Evolutionary conservation across 495 filamentous ascomycete species (phyloP), one percentile per base, ranked within the genome.

Genomic region (Tuber brumale): DNA sequence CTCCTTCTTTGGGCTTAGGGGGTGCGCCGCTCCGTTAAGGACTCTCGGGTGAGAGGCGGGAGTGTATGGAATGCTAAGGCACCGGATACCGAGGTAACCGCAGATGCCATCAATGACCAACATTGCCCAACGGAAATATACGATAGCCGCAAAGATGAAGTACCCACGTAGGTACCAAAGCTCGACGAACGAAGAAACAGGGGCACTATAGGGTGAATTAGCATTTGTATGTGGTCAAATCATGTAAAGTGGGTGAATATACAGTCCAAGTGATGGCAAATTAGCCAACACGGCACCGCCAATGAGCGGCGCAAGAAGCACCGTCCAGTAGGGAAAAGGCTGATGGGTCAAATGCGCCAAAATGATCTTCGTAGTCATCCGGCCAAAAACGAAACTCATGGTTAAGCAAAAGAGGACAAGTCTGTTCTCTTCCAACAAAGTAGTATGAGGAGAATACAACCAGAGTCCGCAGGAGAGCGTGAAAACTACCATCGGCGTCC

Each of bases 291-390:
- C 80, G 39, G 94, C 94, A 43, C 96, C 95, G 10, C 91, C 91
- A 57, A 98, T 86, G 27, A 99, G 88, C 18, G 95, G 95, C 61
- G 87, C 88, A 39, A 97, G 87, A 87, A 99, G 90, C 48, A 94
- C 88, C 23, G 95, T 99, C 94, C 95, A 98, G 86, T 92, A 94
- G 0, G 95, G 95, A 85, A 97, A 99, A 3, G 95, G 93, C 84
- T 98, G 96, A 73, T 89, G 90, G 6, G 95, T 92, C 23, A 99
- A 86, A 83, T 99, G 95, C 18, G 96, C 95, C 23, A 99, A 89
- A 83, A 99, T 98, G 84, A 98, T 98, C 87, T 97, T 98, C 72
- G 95, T 99, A 3, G 96, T 98, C 94, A 99, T 97, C 75, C 95
- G 93, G n/a, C 95, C 95, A 83, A 98, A 98, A 75, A 98, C 95